Conservation (phyloP, 2,329 filamentous ascomycete species). For the Colletotrichum eleusines region DNA sequence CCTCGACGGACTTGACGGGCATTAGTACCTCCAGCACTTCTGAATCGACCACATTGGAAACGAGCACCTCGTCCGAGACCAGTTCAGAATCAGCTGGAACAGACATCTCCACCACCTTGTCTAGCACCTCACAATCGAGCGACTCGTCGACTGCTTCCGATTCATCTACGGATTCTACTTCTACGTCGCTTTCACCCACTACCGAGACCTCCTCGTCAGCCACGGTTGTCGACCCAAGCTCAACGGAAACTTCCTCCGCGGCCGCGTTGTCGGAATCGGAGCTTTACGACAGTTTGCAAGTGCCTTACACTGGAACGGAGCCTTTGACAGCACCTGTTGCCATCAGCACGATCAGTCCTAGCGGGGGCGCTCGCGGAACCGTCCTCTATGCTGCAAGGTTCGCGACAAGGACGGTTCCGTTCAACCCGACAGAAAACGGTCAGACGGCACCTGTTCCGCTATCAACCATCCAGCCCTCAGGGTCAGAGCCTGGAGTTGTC, state of each 20-base stretch:
- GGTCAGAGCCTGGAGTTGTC: slow-evolving; percentile 27
- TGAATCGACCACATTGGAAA: too few species aligned
- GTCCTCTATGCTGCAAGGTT: slow-evolving; percentile 9
- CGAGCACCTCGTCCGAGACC: not conserved
- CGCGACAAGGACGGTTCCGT: slow-evolving; percentile 9
- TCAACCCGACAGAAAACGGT: not conserved
- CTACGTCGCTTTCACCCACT: not conserved
- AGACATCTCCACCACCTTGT: not conserved
- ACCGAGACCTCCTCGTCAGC: not conserved
- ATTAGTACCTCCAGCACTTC: not conserved
- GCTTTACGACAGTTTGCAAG: slow-evolving; percentile 1
- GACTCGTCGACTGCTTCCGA: not conserved
- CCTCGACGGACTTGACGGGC: not conserved
- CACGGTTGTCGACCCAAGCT: not conserved
- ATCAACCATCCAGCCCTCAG: slow-evolving; percentile 4
- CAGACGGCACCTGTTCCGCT: not conserved
- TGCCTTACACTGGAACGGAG: slow-evolving; percentile 6
- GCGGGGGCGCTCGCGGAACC: not conserved
- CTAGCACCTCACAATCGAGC: not conserved
- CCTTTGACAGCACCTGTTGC: not conserved
- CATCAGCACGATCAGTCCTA: slow-evolving; percentile 20
- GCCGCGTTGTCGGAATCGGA: not conserved
- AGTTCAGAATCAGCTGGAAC: not conserved
- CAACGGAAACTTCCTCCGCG: not conserved
- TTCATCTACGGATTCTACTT: not conserved